Percentiles rank a stretch among this genome's conserved stretches.
phyloP scores from a whole-genome alignment of 73 alveolate species.

The Blepharisma japonicum region DNA sequence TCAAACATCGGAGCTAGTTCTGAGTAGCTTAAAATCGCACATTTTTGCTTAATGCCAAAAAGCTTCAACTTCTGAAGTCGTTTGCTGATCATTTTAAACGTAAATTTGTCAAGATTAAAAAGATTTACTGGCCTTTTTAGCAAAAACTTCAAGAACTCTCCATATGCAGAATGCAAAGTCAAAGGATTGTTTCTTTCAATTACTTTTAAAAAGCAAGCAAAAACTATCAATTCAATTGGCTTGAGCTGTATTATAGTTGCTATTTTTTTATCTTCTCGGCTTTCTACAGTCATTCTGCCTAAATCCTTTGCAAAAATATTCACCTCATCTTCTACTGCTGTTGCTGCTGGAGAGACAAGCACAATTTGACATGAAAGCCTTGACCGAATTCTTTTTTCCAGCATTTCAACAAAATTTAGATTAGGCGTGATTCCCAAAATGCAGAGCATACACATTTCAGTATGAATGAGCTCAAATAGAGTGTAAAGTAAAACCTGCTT shows the following conservation, averaged over 20 bases:
- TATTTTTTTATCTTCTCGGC: background rate
- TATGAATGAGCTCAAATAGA: conserved; percentile 3
- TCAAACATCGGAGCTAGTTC: background rate
- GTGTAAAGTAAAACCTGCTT: background rate
- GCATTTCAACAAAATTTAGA: conserved; percentile 15
- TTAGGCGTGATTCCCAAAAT: background rate
- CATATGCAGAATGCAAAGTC: background rate
- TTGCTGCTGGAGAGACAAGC: background rate
- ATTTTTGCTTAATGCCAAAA: background rate
- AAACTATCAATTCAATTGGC: background rate
- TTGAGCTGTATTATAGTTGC: background rate
- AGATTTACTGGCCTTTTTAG: background rate
- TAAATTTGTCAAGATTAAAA: conserved; percentile 6
- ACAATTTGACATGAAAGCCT: conserved; percentile 6
- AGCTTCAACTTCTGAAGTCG: background rate
- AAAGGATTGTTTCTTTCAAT: background rate
- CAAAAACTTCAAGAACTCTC: background rate
- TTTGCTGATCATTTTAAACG: background rate
- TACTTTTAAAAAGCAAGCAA: background rate
- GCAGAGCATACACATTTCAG: conserved; percentile 4
- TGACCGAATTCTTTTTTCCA: conserved; percentile 15
- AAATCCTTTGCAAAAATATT: background rate
- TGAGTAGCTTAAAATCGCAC: background rate
- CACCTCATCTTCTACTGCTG: background rate
- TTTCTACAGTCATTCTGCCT: too few species aligned